Evolutionary conservation across 768 basidiomycete genomes (phyloP).

Genomic region (Agrocybe pediades): DNA sequence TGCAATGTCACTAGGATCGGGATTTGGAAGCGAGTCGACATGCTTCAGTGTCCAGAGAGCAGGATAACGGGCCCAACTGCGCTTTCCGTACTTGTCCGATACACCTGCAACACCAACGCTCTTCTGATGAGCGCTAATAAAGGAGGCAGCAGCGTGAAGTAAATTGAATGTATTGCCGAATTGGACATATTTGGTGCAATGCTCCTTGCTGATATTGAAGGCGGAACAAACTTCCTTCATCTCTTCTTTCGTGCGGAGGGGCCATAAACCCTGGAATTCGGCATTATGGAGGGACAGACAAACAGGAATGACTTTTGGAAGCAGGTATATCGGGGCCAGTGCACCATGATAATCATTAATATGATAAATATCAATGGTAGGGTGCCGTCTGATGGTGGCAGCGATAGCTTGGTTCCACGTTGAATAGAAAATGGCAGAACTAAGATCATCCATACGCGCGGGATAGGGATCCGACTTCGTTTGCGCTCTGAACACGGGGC

Average conservation of each 20-base stretch:
- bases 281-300: constrained; percentile 96
- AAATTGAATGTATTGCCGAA: constrained; percentile 98
- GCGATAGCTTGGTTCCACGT: constrained; percentile 98
- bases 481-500: constrained; percentile 95
- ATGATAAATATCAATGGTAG: constrained; percentile 92
- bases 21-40: constrained; percentile 94
- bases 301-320: constrained; percentile 88
- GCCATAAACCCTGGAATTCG: constrained; percentile 97
- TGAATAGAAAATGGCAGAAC: constrained; percentile 96
- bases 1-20: constrained; percentile 93
- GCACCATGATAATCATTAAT: constrained; percentile 96
- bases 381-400: constrained; percentile 82
- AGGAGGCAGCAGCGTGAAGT: constrained; percentile 90
- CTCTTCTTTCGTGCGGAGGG: constrained; percentile 94
- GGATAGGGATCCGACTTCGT: constrained; percentile 96
- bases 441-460: constrained; percentile 95
- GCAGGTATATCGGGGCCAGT: constrained; percentile 85
- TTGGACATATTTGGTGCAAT: constrained; percentile 96
- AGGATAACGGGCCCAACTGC: constrained; percentile 95
- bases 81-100: constrained; percentile 97
- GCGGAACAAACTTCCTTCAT: constrained; percentile 99
- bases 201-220: constrained; percentile 95
- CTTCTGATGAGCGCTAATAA: constrained; percentile 92
- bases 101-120: constrained; percentile 94
- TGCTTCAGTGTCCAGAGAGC: constrained; percentile 95